Evolutionary conservation across 1,284 basidiomycete species (phyloP), one percentile per base, ranked within the genome.

Genomic region (Cystobasidium pallidum): DNA sequence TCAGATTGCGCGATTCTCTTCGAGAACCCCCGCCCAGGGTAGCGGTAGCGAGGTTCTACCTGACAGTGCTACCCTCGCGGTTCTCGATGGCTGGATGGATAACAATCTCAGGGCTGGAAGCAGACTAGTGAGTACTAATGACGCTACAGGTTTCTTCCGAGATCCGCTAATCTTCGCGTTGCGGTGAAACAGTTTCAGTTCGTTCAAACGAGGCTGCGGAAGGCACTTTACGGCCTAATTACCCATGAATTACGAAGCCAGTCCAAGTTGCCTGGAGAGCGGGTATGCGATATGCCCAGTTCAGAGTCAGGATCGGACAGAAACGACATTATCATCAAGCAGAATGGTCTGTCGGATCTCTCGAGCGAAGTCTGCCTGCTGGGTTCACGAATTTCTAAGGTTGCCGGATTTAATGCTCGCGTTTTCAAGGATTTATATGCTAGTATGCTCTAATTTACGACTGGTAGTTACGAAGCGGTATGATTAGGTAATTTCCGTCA

Each of bases 281-380:
- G 36, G 13, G 36, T 6, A 39, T 13, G 36, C 7, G 36, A 39
- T 39, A 39, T 39, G 36, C 36, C 36, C 21, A 49, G 21, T 21
- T n/a, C 30, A 2, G 54, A 32, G 13, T 13, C n/a, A n/a, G 2
- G 1, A n/a, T 4, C 24, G 11, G 41, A 43, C n/a, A n/a, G n/a
- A 19, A 41, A 72, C 45, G 72, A 74, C 21, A 30, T n/a, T 7
- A 45, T 67, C 26, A 68, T 77, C 58, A 55, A 66, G 19, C 68
- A 73, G 55, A 84, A 84, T 61, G 89, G 89, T 32, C 86, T 91
- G 82, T 88, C 89, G 77, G 85, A 88, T 41, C 84, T 92, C 64
- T 81, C 84, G 70, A 85, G 86, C 49, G 90, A 92, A 80, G 86
- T 91, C 73, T 82, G 83, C 36, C 82, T 85, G 26, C 84, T 92